These are phyloP conservation scores for Vanderwaltozyma yarrowii DNA, from an alignment of 805 yeast genomes.

Conservation along the genomic window DNA sequence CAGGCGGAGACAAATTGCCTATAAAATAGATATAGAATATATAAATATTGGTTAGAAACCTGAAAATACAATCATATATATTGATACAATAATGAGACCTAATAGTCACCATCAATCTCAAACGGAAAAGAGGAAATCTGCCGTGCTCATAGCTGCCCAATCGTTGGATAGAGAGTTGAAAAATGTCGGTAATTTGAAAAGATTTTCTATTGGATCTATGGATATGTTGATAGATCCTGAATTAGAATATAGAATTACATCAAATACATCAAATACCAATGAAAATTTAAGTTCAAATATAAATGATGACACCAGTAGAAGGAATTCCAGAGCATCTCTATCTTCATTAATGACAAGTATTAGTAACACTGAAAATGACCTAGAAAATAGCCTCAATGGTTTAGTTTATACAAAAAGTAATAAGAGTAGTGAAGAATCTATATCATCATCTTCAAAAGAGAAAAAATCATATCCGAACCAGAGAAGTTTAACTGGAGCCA, in stretches of 20 bases:
- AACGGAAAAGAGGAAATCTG: conserved; percentile 32
- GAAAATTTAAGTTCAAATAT: background rate
- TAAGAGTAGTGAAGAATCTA: too few species aligned
- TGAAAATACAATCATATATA: too few species aligned
- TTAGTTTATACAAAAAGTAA: too few species aligned
- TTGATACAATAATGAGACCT: background rate
- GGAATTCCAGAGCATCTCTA: background rate
- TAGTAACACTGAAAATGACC: too few species aligned
- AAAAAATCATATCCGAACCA: too few species aligned
- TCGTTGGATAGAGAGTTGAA: conserved; percentile 68
- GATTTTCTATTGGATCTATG: conserved; percentile 57
- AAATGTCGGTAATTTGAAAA: conserved; percentile 62
- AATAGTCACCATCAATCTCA: too few species aligned
- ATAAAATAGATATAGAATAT: too few species aligned
- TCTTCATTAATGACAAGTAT: too few species aligned
- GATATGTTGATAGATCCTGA: conserved; percentile 58
- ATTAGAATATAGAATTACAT: conserved; percentile 32
- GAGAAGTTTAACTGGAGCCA: background rate
- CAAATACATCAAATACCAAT: background rate
- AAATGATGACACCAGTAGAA: background rate
- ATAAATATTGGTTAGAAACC: too few species aligned
- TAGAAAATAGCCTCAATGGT: too few species aligned
- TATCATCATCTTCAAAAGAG: too few species aligned
- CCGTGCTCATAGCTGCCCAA: conserved; percentile 54
- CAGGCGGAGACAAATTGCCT: too few species aligned